phyloP scores from a whole-genome alignment of 148 eudicot genomes.

The Rhododendron williamsianum region DNA sequence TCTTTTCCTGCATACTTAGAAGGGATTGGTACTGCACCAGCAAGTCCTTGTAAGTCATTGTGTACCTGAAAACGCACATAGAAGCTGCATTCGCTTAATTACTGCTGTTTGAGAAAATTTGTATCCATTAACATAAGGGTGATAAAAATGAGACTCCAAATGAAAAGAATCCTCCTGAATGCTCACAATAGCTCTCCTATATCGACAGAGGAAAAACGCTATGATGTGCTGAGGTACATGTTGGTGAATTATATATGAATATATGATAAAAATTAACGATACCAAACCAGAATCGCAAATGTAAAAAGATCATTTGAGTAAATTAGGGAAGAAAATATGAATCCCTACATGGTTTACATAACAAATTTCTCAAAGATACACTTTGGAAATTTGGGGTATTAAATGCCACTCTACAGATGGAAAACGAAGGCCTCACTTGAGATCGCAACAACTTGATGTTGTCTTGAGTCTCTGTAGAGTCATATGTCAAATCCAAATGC shows the following conservation, averaged over 20 bases:
- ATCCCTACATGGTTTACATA: background rate
- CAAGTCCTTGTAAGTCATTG: constrained; percentile 65
- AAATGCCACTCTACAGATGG: background rate
- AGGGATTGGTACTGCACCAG: constrained; percentile 74
- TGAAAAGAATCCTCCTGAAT: background rate
- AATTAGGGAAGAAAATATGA: background rate
- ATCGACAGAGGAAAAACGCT: background rate
- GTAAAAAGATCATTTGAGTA: background rate
- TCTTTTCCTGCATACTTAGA: constrained; percentile 54
- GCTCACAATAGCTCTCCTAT: background rate
- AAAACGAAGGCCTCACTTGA: constrained; percentile 44
- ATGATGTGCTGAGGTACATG: background rate
- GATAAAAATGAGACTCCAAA: background rate
- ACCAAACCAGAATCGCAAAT: background rate
- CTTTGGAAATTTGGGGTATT: background rate
- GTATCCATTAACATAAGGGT: background rate
- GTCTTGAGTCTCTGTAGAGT: constrained; percentile 72
- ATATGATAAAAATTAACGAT: background rate
- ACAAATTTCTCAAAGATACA: background rate
- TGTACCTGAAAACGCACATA: constrained; percentile 43
- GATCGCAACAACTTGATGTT: constrained; percentile 74
- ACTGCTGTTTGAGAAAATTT: background rate
- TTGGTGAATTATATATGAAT: background rate
- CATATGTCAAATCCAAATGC: constrained; percentile 84
- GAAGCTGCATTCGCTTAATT: background rate